Evolutionary conservation across 306 rosid genomes (phyloP).

Genomic region (Nissolia schottii): DNA sequence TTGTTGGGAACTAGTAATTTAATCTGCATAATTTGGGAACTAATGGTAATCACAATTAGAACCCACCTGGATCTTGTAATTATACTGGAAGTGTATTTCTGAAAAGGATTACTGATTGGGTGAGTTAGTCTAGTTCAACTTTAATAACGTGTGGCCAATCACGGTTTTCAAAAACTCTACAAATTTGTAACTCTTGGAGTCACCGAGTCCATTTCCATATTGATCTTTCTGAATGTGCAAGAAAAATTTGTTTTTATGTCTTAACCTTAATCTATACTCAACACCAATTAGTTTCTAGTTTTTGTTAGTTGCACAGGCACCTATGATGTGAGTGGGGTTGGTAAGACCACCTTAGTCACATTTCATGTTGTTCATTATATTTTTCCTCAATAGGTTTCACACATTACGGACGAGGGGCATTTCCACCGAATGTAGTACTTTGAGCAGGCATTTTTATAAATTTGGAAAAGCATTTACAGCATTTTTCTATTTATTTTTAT

Average conservation of each 20-base stretch:
- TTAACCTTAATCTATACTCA: neutral
- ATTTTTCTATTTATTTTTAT: constrained; percentile 5
- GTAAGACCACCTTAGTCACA: neutral
- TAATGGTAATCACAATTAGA: neutral
- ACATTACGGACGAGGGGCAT: neutral
- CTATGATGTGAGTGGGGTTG: neutral
- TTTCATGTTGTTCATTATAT: neutral
- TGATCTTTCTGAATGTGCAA: constrained; percentile 9
- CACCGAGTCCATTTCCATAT: constrained; percentile 5
- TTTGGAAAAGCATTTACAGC: neutral
- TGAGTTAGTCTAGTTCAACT: neutral
- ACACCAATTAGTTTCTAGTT: neutral
- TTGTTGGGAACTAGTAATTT: no score
- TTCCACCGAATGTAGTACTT: neutral
- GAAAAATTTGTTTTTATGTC: neutral
- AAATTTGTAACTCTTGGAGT: neutral
- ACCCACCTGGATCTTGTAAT: neutral
- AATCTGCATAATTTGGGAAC: neutral
- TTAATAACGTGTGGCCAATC: neutral
- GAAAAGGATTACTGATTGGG: neutral
- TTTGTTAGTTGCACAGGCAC: neutral
- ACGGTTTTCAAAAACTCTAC: constrained; percentile 2
- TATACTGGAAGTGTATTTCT: constrained; percentile 7
- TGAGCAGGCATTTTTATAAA: neutral
- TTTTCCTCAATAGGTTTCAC: neutral